phyloP scores from a whole-genome alignment of 2,329 filamentous ascomycete species.

The Fusarium hainanense region DNA sequence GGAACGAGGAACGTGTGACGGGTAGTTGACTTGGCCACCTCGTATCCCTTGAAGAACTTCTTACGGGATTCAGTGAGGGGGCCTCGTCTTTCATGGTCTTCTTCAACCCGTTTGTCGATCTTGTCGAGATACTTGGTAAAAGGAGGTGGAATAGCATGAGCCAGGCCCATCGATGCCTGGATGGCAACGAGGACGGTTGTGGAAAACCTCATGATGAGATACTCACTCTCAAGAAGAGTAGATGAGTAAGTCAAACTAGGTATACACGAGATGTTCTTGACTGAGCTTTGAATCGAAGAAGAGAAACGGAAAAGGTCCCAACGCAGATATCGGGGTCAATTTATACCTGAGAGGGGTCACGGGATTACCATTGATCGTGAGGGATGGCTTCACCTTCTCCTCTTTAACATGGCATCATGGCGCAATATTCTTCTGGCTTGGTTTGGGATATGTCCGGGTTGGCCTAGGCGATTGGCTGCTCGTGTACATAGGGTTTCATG shows the following conservation, averaged over 20 bases:
- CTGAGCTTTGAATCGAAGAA: neutral
- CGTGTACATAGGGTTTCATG: neutral
- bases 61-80: neutral
- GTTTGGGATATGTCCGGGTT: neutral
- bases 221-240: neutral
- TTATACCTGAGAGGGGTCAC: constrained; percentile 1
- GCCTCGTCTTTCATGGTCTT: neutral
- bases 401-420: neutral
- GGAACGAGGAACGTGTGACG: neutral
- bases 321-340: neutral
- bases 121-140: neutral
- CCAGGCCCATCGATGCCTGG: constrained; percentile 16
- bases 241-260: neutral
- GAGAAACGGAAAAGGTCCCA: neutral
- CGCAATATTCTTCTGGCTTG: neutral
- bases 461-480: neutral
- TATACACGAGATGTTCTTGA: neutral
- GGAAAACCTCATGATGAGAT: constrained; percentile 12
- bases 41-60: neutral
- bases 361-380: neutral
- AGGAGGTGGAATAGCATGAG: neutral
- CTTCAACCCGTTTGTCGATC: neutral
- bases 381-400: neutral
- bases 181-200: constrained; percentile 14
- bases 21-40: neutral